These are phyloP conservation scores for Tolypocladium sp. DNA, from an alignment of 2,329 filamentous ascomycete species.

Conservation along the genomic window DNA sequence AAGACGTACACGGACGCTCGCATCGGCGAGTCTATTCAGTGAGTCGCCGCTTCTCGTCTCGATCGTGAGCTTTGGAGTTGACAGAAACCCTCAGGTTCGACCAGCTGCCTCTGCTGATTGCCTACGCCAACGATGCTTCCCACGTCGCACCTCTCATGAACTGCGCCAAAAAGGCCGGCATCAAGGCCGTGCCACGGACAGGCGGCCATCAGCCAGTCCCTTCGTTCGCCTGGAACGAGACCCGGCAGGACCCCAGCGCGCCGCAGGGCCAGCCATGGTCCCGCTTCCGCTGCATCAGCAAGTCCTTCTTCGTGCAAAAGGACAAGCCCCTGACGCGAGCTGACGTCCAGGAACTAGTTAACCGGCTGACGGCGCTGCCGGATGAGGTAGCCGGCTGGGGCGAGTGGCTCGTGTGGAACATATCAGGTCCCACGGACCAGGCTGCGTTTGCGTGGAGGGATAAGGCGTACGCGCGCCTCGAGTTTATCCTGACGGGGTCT, in stretches of 20 bases:
- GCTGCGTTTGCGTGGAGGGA: slow-evolving; percentile 8
- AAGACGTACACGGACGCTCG: slow-evolving; percentile 4
- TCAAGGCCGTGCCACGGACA: slow-evolving; percentile 6
- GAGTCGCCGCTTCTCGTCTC: not conserved
- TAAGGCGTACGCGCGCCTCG: slow-evolving; percentile 6
- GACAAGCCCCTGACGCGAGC: too few relatives aligned
- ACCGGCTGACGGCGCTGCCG: too few relatives aligned
- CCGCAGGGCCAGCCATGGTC: too few relatives aligned
- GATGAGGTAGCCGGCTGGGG: too few relatives aligned
- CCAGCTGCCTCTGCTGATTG: slow-evolving; percentile 4
- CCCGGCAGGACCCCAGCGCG: too few relatives aligned
- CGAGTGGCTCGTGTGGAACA: not conserved
- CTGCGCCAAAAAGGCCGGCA: slow-evolving; percentile 5
- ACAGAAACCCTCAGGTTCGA: not conserved
- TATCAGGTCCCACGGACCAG: not conserved
- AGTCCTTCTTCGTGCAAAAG: too few relatives aligned
- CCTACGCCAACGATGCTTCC: slow-evolving; percentile 3
- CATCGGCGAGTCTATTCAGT: slow-evolving; percentile 6
- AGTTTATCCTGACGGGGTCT: slow-evolving; percentile 4
- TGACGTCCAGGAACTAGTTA: too few relatives aligned
- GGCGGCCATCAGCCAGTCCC: slow-evolving; percentile 7
- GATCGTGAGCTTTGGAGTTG: not conserved
- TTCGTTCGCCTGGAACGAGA: too few relatives aligned
- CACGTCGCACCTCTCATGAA: slow-evolving; percentile 5
- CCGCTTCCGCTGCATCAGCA: too few relatives aligned